Conservation (phyloP, 2,329 filamentous ascomycete species). For the Eurotiales sp. region DNA sequence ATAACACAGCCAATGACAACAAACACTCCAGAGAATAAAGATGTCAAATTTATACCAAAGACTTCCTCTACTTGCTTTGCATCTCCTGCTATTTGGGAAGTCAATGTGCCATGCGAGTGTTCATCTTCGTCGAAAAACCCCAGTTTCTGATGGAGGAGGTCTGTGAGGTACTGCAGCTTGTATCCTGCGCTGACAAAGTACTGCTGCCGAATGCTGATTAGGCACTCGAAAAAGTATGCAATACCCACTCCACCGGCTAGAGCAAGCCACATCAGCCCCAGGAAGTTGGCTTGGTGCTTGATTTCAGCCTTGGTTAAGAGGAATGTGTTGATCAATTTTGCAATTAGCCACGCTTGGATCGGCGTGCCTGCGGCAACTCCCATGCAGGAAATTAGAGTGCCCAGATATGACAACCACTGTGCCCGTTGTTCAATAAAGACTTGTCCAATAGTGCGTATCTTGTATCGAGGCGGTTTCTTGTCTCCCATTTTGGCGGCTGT, state of each 20-base stretch:
- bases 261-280: slow-evolving; percentile 7
- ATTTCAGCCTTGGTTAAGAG: not conserved
- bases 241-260: slow-evolving; percentile 7
- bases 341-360: slow-evolving; percentile 9
- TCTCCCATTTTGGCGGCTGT: too few species aligned
- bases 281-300: not conserved
- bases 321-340: slow-evolving; percentile 5
- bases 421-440: slow-evolving; percentile 31
- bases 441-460: slow-evolving; percentile 18
- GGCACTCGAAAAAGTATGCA: slow-evolving; percentile 4
- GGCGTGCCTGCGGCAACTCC: slow-evolving; percentile 5
- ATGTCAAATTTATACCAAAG: slow-evolving; percentile 43
- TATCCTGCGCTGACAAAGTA: slow-evolving; percentile 5
- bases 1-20: slow-evolving; percentile 61
- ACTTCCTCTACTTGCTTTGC: slow-evolving; percentile 51
- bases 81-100: slow-evolving; percentile 46
- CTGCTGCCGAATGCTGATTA: slow-evolving; percentile 2
- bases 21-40: slow-evolving; percentile 61
- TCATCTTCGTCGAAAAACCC: slow-evolving; percentile 43
- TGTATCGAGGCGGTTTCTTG: not conserved
- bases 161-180: slow-evolving; percentile 40
- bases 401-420: slow-evolving; percentile 26
- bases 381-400: not conserved
- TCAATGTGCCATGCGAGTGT: slow-evolving; percentile 48
- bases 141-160: slow-evolving; percentile 42